Evolutionary conservation across 2,329 filamentous ascomycete species (phyloP).

Genomic region (Dryadomyces quercus-mongolicae): DNA sequence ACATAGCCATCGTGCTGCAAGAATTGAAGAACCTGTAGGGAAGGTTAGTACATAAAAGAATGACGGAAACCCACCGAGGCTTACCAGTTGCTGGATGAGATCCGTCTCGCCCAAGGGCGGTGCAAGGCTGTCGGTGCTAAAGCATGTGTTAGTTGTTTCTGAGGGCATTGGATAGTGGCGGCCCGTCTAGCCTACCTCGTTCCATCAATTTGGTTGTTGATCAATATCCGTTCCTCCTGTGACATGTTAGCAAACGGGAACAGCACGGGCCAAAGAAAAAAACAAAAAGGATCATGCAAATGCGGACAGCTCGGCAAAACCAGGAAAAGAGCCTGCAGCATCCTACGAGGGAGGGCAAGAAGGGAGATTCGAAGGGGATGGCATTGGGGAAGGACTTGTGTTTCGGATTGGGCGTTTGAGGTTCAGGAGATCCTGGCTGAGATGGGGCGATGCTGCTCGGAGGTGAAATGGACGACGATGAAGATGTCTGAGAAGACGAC

Average conservation of each 20-base stretch:
- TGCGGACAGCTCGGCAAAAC: constrained; percentile 8
- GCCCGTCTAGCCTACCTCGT: constrained; percentile 23
- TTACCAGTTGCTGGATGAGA: constrained; percentile 68
- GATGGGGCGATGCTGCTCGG: no score
- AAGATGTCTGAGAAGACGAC: not conserved
- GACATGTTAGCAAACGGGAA: not conserved
- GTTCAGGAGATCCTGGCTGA: no score
- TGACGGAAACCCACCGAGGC: not conserved
- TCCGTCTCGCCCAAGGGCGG: constrained; percentile 58
- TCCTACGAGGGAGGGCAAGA: not conserved
- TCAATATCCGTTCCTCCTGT: constrained; percentile 47
- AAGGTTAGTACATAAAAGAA: not conserved
- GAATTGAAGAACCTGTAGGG: constrained; percentile 57
- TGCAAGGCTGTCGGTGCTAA: constrained; percentile 46
- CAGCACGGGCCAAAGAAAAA: not conserved
- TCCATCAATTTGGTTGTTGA: constrained; percentile 46
- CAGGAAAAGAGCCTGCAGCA: not conserved
- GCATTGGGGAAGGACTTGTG: not conserved
- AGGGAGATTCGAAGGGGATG: not conserved
- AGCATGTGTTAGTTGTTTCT: not conserved
- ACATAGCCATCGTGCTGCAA: constrained; percentile 92
- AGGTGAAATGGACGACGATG: not conserved
- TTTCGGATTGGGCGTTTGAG: no score
- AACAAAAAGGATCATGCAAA: not conserved
- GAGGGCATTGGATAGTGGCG: not conserved